Percentiles rank a stretch among this genome's conserved stretches.
Evolutionary conservation across 2,329 filamentous ascomycete genomes (phyloP).

Genomic region (Cercospora citrullina): DNA sequence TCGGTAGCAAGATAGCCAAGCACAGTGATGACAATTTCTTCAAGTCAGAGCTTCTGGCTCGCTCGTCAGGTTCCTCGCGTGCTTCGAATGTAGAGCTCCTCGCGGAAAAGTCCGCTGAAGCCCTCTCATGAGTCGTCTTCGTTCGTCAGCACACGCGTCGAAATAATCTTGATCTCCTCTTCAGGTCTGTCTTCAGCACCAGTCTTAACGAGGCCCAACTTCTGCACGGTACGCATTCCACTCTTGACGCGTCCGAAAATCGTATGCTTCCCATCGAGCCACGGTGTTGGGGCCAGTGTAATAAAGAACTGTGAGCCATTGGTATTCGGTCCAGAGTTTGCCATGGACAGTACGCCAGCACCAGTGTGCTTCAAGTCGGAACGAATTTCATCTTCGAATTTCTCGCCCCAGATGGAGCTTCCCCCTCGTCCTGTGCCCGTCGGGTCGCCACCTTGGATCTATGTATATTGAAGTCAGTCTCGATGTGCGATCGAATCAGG

Average conservation of each 20-base stretch:
- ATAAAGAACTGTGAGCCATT: constrained; percentile 97
- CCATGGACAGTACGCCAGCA: constrained; percentile 77
- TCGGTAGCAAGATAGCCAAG: neutral
- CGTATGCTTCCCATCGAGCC: constrained; percentile 95
- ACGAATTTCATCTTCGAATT: constrained; percentile 90
- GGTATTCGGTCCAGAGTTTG: constrained; percentile 87
- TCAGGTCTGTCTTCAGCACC: constrained; percentile 75
- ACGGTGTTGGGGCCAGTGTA: constrained; percentile 89
- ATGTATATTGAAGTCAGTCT: neutral
- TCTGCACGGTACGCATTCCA: constrained; percentile 79
- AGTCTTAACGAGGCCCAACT: constrained; percentile 86
- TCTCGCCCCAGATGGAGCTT: constrained; percentile 84
- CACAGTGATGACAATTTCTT: neutral
- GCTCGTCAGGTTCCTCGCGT: neutral
- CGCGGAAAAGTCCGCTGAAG: neutral
- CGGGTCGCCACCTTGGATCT: constrained; percentile 63
- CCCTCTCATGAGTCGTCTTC: constrained; percentile 55
- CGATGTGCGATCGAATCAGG: too few species aligned
- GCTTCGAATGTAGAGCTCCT: neutral
- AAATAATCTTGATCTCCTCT: constrained; percentile 78
- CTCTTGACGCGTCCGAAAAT: constrained; percentile 89
- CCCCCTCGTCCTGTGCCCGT: constrained; percentile 92
- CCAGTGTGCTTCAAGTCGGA: constrained; percentile 72
- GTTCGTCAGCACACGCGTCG: constrained; percentile 69
- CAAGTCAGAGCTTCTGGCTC: neutral